A percentile compares a stretch with the other conserved stretches of the same genome.
phyloP scores from a whole-genome alignment of 257 asterid genomes.

The Solanum commersonii region DNA sequence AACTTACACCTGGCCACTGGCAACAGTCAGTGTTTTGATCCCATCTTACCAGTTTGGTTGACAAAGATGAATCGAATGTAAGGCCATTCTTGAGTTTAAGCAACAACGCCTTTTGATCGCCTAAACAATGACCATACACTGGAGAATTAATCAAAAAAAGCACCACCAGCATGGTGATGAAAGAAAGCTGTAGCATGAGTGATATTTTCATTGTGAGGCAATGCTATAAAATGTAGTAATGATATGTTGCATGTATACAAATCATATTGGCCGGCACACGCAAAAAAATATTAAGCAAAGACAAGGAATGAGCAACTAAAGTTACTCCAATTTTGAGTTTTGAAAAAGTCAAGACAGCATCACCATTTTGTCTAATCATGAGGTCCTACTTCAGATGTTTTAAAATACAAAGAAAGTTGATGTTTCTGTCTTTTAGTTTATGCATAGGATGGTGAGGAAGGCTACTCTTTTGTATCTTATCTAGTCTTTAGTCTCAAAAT shows the following conservation, averaged over 20 bases:
- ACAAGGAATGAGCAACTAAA: too few species aligned
- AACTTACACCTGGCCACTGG: slow-evolving; percentile 46
- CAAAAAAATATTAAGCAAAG: too few species aligned
- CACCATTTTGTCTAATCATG: too few species aligned
- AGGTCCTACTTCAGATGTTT: neutral
- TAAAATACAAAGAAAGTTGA: neutral
- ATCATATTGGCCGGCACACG: too few species aligned
- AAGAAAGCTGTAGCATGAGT: neutral
- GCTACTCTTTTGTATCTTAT: neutral
- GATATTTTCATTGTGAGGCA: neutral
- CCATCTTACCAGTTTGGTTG: slow-evolving; percentile 24
- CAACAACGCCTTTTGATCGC: slow-evolving; percentile 5
- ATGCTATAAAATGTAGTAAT: too few species aligned
- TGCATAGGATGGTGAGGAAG: neutral
- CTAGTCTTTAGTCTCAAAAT: neutral
- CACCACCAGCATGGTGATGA: neutral
- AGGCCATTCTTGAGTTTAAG: slow-evolving; percentile 2
- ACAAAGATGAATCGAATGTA: neutral
- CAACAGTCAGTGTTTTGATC: slow-evolving; percentile 38
- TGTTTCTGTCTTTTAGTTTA: too few species aligned
- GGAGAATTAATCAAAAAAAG: too few species aligned
- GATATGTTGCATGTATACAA: too few species aligned
- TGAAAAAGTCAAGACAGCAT: too few species aligned
- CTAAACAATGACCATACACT: slow-evolving; percentile 3
- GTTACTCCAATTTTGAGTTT: too few species aligned